phyloP scores from a whole-genome alignment of 2,329 filamentous ascomycete genomes.

The Biscogniauxia mediterranea region DNA sequence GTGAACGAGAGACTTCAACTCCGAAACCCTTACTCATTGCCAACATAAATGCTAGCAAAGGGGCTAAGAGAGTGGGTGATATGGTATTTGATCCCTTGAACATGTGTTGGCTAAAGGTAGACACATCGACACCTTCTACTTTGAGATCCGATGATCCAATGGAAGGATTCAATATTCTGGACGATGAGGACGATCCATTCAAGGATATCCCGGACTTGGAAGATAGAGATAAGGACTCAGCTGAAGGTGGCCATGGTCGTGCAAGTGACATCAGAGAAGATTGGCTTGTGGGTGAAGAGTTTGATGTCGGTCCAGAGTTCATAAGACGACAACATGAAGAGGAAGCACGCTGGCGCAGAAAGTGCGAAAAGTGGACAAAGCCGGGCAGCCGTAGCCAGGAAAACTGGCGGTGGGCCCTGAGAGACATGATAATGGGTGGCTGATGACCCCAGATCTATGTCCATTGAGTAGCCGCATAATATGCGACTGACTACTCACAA shows the following conservation, averaged over 20 bases:
- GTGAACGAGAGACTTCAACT: slow-evolving; percentile 58
- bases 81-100: slow-evolving; percentile 98
- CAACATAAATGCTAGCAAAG: slow-evolving; percentile 79
- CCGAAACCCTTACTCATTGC: slow-evolving; percentile 81
- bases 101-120: slow-evolving; percentile 95
- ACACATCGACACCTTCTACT: slow-evolving; percentile 45
- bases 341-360: slow-evolving; percentile 85
- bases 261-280: slow-evolving; percentile 67
- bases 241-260: slow-evolving; percentile 48
- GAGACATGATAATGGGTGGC: slow-evolving; percentile 51
- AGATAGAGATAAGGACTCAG: slow-evolving; percentile 56
- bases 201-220: slow-evolving; percentile 92
- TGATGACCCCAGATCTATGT: slow-evolving; percentile 6
- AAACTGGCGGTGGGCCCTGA: slow-evolving; percentile 76
- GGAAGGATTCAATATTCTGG: slow-evolving; percentile 66
- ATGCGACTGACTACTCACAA: neutral
- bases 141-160: slow-evolving; percentile 55
- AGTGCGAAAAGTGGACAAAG: slow-evolving; percentile 82
- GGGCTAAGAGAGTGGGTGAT: slow-evolving; percentile 90
- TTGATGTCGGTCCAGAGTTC: slow-evolving; percentile 95
- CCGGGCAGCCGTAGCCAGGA: slow-evolving; percentile 54
- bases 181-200: slow-evolving; percentile 91
- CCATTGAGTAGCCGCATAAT: neutral
- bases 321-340: slow-evolving; percentile 85
- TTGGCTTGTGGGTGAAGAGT: slow-evolving; percentile 91